Base-by-base conservation (phyloP, 306 rosid genomes). In the apple (Malus domestica) region DNA sequence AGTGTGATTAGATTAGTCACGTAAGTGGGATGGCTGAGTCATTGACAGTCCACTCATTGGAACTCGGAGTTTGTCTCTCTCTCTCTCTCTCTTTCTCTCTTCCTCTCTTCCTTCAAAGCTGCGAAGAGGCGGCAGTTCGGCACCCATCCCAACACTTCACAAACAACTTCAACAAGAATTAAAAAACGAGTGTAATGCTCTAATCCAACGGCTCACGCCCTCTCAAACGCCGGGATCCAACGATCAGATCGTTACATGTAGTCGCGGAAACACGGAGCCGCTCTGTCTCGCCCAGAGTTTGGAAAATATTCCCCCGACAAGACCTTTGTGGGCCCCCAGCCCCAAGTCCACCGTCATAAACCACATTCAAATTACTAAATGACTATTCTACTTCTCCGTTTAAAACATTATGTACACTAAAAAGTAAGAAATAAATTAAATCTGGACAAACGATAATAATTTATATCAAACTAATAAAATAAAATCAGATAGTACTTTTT, bases 181-280 rank as follows among this genome's bases (percentile, higher is more conserved):
- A 10, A 13, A 29, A 46, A 16, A 5, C 7, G 1, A 6, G 3
- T 2, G 20, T 16, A 1, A 11, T 3, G 1, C 32, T 15, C 32
- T 15, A 27, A 78, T 78, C 79, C 42, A 52, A 67, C 78, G 84
- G 80, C 9, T 5, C 11, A n/a, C 22, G 15, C 10, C 10, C 15
- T 1, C 5, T 1, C 2, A 27, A 32, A 23, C 4, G 13, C 49
- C 61, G 2, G 1, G 55, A 75, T 80, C 73, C 66, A 68, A 83
- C 75, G 83, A 72, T 35, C 0, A 3, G 54, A 55, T 8, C 18
- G 9, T 38, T 25, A 70, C 15, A 74, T 44, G 54, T 72, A 23
- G 61, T 60, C 73, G 88, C 89, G 91, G 89, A 85, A 83, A 89
- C 89, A 85, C 87, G 93, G 86, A 82, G 93, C 87, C 93, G 91